These are phyloP conservation scores for Casuarina glauca DNA, from an alignment of 306 rosid species.

Conservation along the genomic window DNA sequence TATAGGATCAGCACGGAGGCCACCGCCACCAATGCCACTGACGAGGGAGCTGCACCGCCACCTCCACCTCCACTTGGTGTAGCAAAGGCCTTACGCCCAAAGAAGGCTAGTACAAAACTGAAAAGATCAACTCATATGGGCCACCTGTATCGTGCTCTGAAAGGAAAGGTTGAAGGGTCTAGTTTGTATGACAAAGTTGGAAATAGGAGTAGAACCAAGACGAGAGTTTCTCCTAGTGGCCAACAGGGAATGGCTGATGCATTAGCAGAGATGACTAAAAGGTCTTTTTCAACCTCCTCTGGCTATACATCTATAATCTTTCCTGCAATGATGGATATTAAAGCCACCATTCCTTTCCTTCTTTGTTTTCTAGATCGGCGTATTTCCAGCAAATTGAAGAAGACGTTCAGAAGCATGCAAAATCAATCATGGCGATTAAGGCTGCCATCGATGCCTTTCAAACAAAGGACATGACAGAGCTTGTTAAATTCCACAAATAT, in stretches of 20 bases:
- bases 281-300: constrained; percentile 22
- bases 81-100: constrained; percentile 25
- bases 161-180: constrained; percentile 40
- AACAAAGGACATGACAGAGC: constrained; percentile 37
- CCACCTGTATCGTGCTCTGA: constrained; percentile 34
- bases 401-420: constrained; percentile 29
- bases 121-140: constrained; percentile 49
- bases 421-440: constrained; percentile 30
- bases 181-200: constrained; percentile 12
- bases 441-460: constrained; percentile 33
- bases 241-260: constrained; percentile 49
- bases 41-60: constrained; percentile 22
- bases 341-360: background rate
- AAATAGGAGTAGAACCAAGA: constrained; percentile 9
- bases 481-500: constrained; percentile 33
- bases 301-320: background rate
- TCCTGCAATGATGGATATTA: too few species aligned
- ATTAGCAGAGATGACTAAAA: constrained; percentile 39
- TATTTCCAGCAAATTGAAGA: constrained; percentile 42
- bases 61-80: constrained; percentile 33
- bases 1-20: background rate
- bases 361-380: constrained; percentile 23
- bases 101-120: constrained; percentile 32
- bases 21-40: constrained; percentile 6
- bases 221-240: constrained; percentile 11